Conservation (phyloP, 148 eudicot species). For the Dianthus caryophyllus region DNA sequence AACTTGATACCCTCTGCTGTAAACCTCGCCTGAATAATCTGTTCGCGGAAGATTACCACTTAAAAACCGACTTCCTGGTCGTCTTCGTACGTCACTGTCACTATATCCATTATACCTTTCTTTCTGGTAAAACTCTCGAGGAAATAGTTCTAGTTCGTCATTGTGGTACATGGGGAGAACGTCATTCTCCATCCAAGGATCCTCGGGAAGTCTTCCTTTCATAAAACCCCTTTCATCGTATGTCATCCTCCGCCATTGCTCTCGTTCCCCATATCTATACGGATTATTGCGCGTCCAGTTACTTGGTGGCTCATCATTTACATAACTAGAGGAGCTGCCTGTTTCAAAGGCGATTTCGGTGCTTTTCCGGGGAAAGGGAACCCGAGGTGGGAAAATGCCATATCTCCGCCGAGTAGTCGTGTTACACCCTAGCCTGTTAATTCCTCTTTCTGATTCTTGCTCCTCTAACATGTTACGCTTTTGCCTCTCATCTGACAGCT, state of each 20-base stretch:
- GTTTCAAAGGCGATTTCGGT: conserved; percentile 33
- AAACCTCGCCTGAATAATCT: conserved; percentile 52
- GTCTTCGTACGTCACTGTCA: conserved; percentile 22
- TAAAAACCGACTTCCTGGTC: conserved; percentile 27
- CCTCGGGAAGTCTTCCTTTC: conserved; percentile 25
- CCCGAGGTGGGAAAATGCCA: conserved; percentile 27
- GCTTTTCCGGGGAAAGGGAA: conserved; percentile 31
- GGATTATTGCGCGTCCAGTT: conserved; percentile 25
- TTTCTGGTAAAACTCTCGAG: conserved; percentile 38
- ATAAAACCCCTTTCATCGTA: conserved; percentile 16
- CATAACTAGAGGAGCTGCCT: conserved; percentile 38
- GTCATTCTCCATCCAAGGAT: conserved; percentile 29
- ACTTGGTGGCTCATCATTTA: conserved; percentile 28
- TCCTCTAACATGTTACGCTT: conserved; percentile 23
- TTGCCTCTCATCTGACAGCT: conserved; percentile 25
- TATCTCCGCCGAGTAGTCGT: conserved; percentile 27
- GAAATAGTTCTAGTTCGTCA: conserved; percentile 25
- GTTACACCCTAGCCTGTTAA: conserved; percentile 17
- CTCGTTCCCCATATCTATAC: conserved; percentile 27
- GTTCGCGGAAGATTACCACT: conserved; percentile 26
- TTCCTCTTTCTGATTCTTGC: conserved; percentile 26
- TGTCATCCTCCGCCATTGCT: conserved; percentile 37
- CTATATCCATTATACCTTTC: conserved; percentile 20
- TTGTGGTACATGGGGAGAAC: conserved; percentile 32
- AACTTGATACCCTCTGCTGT: conserved; percentile 27